Conservation (phyloP, 371 early-diverging fungal genomes). For the Mortierella sp. region DNA sequence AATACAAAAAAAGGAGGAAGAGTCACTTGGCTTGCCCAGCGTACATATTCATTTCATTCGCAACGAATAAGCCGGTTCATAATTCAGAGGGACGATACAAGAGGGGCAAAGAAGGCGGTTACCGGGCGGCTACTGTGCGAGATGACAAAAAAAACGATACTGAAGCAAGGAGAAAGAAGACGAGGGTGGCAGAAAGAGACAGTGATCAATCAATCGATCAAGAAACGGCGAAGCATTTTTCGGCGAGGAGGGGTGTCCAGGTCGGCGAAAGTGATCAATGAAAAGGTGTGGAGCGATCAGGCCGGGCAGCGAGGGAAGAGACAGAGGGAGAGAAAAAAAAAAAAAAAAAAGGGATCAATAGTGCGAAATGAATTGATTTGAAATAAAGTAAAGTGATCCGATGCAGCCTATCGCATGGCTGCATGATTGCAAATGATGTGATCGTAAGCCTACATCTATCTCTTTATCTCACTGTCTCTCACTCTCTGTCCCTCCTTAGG, state of each 20-base stretch:
- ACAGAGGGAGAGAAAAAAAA: not conserved
- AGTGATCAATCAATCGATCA: no score
- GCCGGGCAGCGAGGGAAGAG: not conserved
- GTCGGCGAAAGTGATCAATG: no score
- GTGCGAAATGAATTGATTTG: not conserved
- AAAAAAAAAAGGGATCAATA: not conserved
- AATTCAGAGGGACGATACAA: not conserved
- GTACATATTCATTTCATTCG: not conserved
- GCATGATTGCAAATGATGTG: constrained; percentile 23
- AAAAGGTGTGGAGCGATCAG: no score
- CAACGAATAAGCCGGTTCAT: not conserved
- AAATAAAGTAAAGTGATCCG: not conserved
- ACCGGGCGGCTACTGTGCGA: no score
- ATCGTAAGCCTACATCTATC: not conserved
- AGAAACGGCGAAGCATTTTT: not conserved
- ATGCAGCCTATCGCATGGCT: not conserved
- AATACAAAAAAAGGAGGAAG: not conserved
- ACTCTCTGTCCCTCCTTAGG: not conserved
- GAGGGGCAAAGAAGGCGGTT: not conserved
- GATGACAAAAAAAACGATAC: no score
- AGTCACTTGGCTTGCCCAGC: not conserved
- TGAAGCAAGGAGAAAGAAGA: no score
- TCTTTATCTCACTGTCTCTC: not conserved
- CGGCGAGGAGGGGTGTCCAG: no score
- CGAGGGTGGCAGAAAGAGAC: no score